Base-by-base conservation (phyloP, 139 green algal genomes). In the Chlamydomonas sp. region DNA sequence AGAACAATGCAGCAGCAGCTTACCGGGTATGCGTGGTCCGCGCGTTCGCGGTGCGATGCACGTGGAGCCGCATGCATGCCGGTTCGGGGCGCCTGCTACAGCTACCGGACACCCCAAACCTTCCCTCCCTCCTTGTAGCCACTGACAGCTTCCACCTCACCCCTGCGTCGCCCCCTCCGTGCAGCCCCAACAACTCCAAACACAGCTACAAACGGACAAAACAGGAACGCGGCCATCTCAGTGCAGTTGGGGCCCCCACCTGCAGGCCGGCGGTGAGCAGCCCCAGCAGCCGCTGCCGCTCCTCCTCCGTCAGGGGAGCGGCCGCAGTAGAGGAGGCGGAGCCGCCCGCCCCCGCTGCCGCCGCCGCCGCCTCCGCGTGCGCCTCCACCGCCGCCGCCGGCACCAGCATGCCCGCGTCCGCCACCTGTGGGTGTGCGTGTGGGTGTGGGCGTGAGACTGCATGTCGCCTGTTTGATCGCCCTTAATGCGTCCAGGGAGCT, bases 221-320 rank as follows among this genome's bases (percentile, higher is more conserved):
- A 57, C 2, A 2, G 4, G 4, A 62, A 17, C 78, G n/a, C 7
- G 2, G 5, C 18, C 16, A 20, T 16, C 78, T 0, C 85, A 60
- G 77, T 61, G 20, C 84, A 79, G 61, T 18, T 78, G 68, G 77
- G 60, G 58, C 16, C 69, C 74, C 5, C 79, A 85, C 79, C 79
- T 85, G 79, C 79, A 85, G 17, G 77, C 83, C 73, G 5, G 69
- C 66, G 6, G 85, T 73, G 1, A 90, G 75, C 84, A 86, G 73
- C 49, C 63, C 67, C 76, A 91, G 71, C 78, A 95, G 91, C 86
- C 76, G 64, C n/a, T 77, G 2, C 79, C 91, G 86, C 85, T 91
- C 69, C 83, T 87, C 91, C 57, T 80, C 74, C 2, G 78, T 78
- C 75, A 90, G 89, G 16, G 89, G 66, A 0, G 85, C 58, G 73